A percentile compares a stretch with the other conserved stretches of the same genome.
phyloP scores from a whole-genome alignment of 352 stramenopile species.

The Phytophthora sansomeana region DNA sequence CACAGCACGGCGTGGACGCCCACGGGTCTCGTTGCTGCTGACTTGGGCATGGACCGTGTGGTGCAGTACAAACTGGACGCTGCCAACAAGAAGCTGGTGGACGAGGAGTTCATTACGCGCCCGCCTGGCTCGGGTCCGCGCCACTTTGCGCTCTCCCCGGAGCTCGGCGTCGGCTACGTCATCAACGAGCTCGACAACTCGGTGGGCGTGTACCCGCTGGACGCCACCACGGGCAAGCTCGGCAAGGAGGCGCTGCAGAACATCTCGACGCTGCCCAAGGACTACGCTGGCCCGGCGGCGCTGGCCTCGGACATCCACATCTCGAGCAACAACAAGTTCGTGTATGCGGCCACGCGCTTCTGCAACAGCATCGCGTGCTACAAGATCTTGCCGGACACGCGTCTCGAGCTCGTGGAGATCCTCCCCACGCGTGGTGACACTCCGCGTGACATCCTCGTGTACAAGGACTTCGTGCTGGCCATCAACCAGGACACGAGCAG shows the following conservation, averaged over 20 bases:
- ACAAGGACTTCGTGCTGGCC: conserved; percentile 64
- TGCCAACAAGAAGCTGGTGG: conserved; percentile 47
- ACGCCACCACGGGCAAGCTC: conserved; percentile 53
- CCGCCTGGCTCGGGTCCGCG: conserved; percentile 65
- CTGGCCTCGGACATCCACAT: conserved; percentile 66
- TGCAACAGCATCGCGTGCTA: conserved; percentile 75
- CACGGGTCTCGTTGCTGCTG: conserved; percentile 53
- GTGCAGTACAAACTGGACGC: conserved; percentile 66
- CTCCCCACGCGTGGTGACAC: conserved; percentile 56
- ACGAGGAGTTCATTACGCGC: conserved; percentile 50
- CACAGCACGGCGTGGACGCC: conserved; percentile 80
- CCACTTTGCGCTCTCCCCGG: conserved; percentile 79
- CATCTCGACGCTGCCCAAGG: conserved; percentile 67
- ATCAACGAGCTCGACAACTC: conserved; percentile 74
- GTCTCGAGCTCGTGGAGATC: conserved; percentile 58
- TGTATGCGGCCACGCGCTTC: conserved; percentile 73
- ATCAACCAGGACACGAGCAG: conserved; percentile 71
- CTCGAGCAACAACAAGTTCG: conserved; percentile 56
- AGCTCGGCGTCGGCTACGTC: conserved; percentile 67
- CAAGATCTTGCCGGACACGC: conserved; percentile 48
- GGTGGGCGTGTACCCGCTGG: conserved; percentile 66
- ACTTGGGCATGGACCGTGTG: conserved; percentile 77
- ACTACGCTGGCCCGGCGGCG: conserved; percentile 40
- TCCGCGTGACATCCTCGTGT: conserved; percentile 63
- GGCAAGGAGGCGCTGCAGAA: conserved; percentile 56